phyloP scores from a whole-genome alignment of 2,329 filamentous ascomycete species.

The Nemania abortiva region DNA sequence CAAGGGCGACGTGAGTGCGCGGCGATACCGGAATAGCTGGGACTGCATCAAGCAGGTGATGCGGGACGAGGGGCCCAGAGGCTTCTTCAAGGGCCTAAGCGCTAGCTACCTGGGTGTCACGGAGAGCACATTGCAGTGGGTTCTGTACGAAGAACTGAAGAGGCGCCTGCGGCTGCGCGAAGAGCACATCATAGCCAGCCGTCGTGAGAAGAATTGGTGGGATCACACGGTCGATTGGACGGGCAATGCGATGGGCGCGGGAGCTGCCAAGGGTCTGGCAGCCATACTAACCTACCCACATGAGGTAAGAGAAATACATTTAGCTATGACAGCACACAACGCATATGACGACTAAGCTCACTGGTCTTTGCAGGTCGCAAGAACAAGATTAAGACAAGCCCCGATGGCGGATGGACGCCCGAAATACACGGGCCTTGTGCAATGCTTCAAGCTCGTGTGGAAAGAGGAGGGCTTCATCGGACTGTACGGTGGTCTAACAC shows the following conservation, averaged over 20 bases:
- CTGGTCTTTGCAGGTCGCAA: constrained; percentile 69
- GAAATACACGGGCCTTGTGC: constrained; percentile 89
- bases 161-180: constrained; percentile 74
- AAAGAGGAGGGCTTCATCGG: constrained; percentile 88
- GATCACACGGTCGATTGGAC: constrained; percentile 82
- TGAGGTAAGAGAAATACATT: constrained; percentile 67
- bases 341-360: constrained; percentile 8
- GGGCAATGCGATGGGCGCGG: constrained; percentile 82
- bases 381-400: constrained; percentile 86
- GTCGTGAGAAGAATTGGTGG: constrained; percentile 74
- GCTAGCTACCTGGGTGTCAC: constrained; percentile 92
- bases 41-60: constrained; percentile 89
- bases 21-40: constrained; percentile 86
- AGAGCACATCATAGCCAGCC: constrained; percentile 66
- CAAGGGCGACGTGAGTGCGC: constrained; percentile 63
- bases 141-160: constrained; percentile 95
- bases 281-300: constrained; percentile 91
- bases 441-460: constrained; percentile 90
- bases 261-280: constrained; percentile 86
- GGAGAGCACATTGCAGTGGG: constrained; percentile 92
- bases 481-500: constrained; percentile 90
- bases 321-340: background rate
- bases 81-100: constrained; percentile 90
- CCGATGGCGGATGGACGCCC: constrained; percentile 77
- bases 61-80: constrained; percentile 81